Evolutionary conservation across 202 grass and related monocot species (phyloP).

Genomic region (Eragrostis tef): DNA sequence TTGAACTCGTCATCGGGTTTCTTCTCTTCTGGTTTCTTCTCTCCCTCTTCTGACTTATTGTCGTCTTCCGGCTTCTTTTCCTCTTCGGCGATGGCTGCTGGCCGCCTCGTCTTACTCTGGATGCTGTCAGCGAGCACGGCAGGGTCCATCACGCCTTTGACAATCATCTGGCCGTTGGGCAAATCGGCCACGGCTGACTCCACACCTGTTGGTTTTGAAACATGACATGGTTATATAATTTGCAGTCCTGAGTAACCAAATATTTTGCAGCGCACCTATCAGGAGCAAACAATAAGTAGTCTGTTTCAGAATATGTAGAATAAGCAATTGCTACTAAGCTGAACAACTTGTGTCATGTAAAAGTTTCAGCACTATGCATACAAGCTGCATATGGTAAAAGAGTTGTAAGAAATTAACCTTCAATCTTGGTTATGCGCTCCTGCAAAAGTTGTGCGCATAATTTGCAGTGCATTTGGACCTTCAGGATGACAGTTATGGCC

Average conservation of each 20-base stretch:
- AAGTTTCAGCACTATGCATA: neutral
- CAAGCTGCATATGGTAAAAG: neutral
- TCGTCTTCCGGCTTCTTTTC: conserved; percentile 49
- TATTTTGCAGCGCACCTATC: too few relatives aligned
- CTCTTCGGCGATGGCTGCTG: conserved; percentile 31
- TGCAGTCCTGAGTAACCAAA: neutral
- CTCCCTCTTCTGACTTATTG: conserved; percentile 45
- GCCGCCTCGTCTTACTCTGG: conserved; percentile 53
- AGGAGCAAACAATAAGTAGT: too few relatives aligned
- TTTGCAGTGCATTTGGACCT: conserved; percentile 66
- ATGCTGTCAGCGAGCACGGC: conserved; percentile 51
- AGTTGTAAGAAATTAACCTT: conserved; percentile 46
- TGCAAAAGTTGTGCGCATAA: conserved; percentile 58
- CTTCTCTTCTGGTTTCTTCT: neutral
- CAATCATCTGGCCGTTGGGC: conserved; percentile 56
- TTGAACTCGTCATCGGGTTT: conserved; percentile 31
- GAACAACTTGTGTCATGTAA: neutral
- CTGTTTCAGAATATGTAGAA: too few relatives aligned
- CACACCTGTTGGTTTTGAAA: conserved; percentile 47
- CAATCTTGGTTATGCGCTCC: conserved; percentile 63
- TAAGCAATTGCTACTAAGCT: neutral
- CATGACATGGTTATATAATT: neutral
- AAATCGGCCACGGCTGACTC: conserved; percentile 59
- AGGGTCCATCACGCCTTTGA: conserved; percentile 60
- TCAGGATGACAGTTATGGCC: conserved; percentile 56